phyloP scores from a whole-genome alignment of 2,329 filamentous ascomycete species.

The Alternaria rosae region DNA sequence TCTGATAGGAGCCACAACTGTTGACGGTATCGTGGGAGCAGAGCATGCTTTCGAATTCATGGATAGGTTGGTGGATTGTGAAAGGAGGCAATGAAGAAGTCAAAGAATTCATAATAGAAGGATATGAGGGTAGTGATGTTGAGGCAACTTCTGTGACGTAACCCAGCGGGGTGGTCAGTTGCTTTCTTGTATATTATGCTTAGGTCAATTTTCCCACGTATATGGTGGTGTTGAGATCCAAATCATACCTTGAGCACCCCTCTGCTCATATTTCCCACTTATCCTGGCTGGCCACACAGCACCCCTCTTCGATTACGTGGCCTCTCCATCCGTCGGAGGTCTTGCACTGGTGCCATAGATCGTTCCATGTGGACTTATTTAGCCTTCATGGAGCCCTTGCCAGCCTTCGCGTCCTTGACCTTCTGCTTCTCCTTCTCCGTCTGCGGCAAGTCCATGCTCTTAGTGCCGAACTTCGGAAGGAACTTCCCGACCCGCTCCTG shows the following conservation, averaged over 20 bases:
- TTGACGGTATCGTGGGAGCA: background rate
- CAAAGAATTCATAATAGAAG: fast-evolving
- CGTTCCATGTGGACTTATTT: background rate
- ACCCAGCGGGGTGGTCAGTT: background rate
- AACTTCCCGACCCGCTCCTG: slow-evolving; percentile 85
- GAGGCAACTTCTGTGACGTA: background rate
- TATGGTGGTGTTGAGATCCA: background rate
- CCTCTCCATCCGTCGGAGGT: background rate
- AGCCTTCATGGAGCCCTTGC: slow-evolving; percentile 25
- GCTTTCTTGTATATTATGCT: background rate
- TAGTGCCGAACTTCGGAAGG: slow-evolving; percentile 65
- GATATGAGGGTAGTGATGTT: background rate
- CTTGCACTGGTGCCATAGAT: background rate
- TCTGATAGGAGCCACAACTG: background rate
- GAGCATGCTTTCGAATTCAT: background rate
- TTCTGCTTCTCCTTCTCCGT: slow-evolving; percentile 32
- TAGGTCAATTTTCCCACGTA: fast-evolving
- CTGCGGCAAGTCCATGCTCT: slow-evolving; percentile 38
- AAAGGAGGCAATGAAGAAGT: background rate
- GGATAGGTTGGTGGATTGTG: background rate
- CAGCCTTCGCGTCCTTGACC: slow-evolving; percentile 27
- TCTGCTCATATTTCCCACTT: background rate
- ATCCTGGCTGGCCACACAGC: background rate
- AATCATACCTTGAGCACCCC: background rate
- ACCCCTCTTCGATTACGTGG: background rate